Percentiles rank a stretch among this genome's conserved stretches.
Evolutionary conservation across 1,139 yeast genomes (phyloP).

Genomic region (Hanseniaspora sp.): DNA sequence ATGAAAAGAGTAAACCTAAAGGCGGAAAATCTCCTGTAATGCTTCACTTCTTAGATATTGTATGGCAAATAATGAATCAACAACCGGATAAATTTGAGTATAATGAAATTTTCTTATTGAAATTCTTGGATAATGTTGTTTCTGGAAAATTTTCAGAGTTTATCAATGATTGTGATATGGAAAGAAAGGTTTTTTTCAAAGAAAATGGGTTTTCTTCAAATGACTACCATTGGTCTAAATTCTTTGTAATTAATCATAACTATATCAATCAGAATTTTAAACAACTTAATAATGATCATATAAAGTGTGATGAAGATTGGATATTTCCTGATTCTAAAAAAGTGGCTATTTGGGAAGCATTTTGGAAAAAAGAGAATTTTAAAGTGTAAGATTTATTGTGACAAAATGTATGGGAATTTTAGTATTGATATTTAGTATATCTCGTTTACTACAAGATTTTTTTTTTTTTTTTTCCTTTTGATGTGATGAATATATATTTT

Average conservation of each 20-base stretch:
- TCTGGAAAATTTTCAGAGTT: constrained; percentile 95
- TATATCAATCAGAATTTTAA: constrained; percentile 28
- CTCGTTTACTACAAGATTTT: not conserved
- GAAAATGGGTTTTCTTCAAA: constrained; percentile 31
- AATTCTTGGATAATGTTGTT: constrained; percentile 75
- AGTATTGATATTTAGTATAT: not conserved
- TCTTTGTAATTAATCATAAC: constrained; percentile 57
- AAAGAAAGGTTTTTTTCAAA: constrained; percentile 32
- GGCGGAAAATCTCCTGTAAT: constrained; percentile 61
- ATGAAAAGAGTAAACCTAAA: constrained; percentile 21
- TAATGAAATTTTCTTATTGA: constrained; percentile 73
- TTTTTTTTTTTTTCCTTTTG: not conserved
- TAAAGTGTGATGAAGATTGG: constrained; percentile 37
- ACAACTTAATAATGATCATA: constrained; percentile 2
- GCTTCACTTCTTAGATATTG: constrained; percentile 86
- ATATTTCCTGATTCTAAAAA: constrained; percentile 57
- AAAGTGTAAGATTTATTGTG: not conserved
- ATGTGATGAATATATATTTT: not conserved
- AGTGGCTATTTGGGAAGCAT: constrained; percentile 61
- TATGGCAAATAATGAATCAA: constrained; percentile 66
- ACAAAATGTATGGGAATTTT: no score
- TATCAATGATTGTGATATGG: constrained; percentile 62
- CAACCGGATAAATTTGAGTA: constrained; percentile 68
- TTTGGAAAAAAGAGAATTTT: not conserved
- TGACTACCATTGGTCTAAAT: constrained; percentile 67